Percentiles rank a stretch among this genome's conserved stretches.
These are phyloP conservation scores for Peniophora sp. DNA, from an alignment of 1,284 basidiomycete genomes.

Conservation along the genomic window DNA sequence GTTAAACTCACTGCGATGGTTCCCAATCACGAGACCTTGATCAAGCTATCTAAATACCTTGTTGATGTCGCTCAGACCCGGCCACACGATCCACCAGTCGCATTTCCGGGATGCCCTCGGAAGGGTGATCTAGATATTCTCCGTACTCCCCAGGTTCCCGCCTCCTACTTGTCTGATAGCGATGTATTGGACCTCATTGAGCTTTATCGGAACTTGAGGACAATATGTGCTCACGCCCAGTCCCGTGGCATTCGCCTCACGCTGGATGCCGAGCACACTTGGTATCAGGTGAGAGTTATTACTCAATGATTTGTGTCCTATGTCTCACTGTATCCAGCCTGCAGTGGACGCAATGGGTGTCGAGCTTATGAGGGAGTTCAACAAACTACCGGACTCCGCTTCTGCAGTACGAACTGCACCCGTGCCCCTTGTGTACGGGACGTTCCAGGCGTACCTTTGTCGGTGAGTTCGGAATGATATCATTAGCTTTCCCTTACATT, in stretches of 20 bases:
- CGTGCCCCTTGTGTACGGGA: constrained; percentile 70
- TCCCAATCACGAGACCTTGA: constrained; percentile 47
- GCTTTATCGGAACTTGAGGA: constrained; percentile 50
- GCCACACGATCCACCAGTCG: constrained; percentile 26
- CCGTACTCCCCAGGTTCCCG: constrained; percentile 10
- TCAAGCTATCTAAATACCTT: constrained; percentile 48
- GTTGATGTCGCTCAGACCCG: constrained; percentile 19
- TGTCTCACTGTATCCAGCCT: constrained; percentile 33
- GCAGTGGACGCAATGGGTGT: constrained; percentile 75
- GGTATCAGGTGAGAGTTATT: constrained; percentile 45
- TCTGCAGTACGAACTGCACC: constrained; percentile 17
- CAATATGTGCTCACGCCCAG: constrained; percentile 54
- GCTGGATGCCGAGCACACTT: constrained; percentile 80
- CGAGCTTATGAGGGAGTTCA: constrained; percentile 73
- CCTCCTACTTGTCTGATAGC: constrained; percentile 30
- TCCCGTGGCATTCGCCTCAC: constrained; percentile 57
- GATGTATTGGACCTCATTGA: constrained; percentile 57
- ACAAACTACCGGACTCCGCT: constrained; percentile 33
- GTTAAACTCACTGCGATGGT: constrained; percentile 69
- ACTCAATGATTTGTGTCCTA: too few relatives aligned
- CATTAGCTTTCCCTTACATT: background rate
- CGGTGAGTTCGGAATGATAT: constrained; percentile 48
- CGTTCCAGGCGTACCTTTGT: constrained; percentile 81
- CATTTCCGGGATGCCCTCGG: constrained; percentile 60
- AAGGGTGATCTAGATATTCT: constrained; percentile 44